These are phyloP conservation scores for Arachis hypogaea DNA, from an alignment of 306 rosid species.

Conservation along the genomic window DNA sequence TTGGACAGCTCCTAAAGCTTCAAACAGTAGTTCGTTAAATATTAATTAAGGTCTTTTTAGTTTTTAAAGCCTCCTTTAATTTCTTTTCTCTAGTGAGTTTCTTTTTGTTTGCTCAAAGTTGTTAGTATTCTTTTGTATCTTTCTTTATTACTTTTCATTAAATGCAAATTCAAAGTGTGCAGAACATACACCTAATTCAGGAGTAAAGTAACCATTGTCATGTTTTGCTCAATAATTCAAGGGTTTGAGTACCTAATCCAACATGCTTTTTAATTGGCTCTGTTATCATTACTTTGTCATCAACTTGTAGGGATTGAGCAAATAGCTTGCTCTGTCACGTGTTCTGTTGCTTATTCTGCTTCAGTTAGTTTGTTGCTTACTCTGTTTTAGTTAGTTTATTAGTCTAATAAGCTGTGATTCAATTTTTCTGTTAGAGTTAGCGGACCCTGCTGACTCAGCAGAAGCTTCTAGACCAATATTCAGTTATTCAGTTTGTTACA, in stretches of 20 bases:
- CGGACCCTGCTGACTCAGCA: too few relatives aligned
- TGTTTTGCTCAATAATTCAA: slow-evolving; percentile 20
- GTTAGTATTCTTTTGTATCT: slow-evolving; percentile 19
- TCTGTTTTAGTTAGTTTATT: too few relatives aligned
- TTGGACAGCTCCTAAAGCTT: slow-evolving; percentile 70
- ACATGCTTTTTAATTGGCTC: slow-evolving; percentile 2
- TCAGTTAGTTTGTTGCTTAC: too few relatives aligned
- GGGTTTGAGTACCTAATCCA: not conserved
- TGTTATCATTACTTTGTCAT: not conserved
- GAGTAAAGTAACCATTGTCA: not conserved
- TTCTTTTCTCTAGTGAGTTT: slow-evolving; percentile 18
- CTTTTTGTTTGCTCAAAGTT: not conserved
- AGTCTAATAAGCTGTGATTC: too few relatives aligned
- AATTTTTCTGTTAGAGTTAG: too few relatives aligned
- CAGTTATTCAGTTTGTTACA: too few relatives aligned
- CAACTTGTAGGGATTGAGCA: not conserved
- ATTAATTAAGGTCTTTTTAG: not conserved
- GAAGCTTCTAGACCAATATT: too few relatives aligned
- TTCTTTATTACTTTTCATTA: not conserved
- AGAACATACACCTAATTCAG: not conserved
- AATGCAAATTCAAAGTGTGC: slow-evolving; percentile 34
- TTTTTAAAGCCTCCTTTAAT: not conserved
- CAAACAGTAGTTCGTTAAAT: slow-evolving; percentile 34
- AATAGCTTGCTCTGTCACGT: too few relatives aligned
- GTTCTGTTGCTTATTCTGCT: too few relatives aligned